These are phyloP conservation scores for Jimgerdemannia flammicorona DNA, from an alignment of 192 early-diverging fungal genomes.

Conservation along the genomic window DNA sequence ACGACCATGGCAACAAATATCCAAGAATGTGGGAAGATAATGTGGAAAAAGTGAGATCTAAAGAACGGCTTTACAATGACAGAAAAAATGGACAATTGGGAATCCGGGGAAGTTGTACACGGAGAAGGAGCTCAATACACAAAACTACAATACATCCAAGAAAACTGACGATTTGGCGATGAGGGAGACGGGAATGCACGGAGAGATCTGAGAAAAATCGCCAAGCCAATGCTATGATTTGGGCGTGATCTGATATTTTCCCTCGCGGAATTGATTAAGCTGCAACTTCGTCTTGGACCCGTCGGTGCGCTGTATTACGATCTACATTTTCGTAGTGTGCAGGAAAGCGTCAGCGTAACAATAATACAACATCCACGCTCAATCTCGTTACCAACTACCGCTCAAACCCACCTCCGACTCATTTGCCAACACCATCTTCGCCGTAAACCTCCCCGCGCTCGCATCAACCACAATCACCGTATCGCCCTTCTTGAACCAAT, in stretches of 20 bases:
- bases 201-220: no score
- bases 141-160: not conserved
- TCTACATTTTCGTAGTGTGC: not conserved
- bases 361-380: no score
- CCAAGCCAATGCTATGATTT: slow-evolving; percentile 6
- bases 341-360: no score
- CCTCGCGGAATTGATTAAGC: slow-evolving; percentile 13
- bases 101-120: not conserved
- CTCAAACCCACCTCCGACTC: slow-evolving; percentile 10
- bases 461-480: slow-evolving; percentile 13
- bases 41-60: not conserved
- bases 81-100: not conserved
- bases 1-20: not conserved
- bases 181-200: no score
- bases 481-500: slow-evolving; percentile 17
- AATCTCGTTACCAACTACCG: no score
- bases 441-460: slow-evolving; percentile 15
- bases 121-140: not conserved
- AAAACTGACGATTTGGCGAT: not conserved
- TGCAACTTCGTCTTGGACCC: slow-evolving; percentile 14
- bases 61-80: not conserved
- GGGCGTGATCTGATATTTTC: slow-evolving; percentile 19
- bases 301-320: slow-evolving; percentile 15
- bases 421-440: slow-evolving; percentile 10
- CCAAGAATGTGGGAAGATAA: not conserved